Evolutionary conservation across 208 protist genomes (phyloP), one percentile per base, ranked within the genome.

Genomic region (Wallacemonas rigidus): DNA sequence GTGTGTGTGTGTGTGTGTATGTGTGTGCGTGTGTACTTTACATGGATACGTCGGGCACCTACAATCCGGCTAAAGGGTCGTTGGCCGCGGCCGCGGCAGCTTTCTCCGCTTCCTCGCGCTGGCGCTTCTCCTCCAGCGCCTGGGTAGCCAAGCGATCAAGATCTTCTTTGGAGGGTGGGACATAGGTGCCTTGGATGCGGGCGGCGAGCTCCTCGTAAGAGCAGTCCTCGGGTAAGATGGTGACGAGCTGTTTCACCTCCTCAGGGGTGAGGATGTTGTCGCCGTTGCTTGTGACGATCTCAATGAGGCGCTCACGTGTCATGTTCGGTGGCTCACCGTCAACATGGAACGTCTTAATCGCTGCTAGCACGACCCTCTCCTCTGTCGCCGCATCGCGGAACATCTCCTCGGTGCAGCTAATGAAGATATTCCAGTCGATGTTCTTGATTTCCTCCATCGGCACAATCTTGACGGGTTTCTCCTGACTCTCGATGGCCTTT

Each of bases 341-440:
- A 41, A 53, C 58, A 17, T 87, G 55, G 12, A 93, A 82, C 15
- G 92, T 81, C 56, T 84, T 84, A 48, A 97, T 75, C 26, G 92
- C 89, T 15, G 65, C 74, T 35, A 77, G 61, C 53, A 97, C 83
- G 14, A 79, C 79, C 55, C 73, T 79, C 78, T 97, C 77, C 80
- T 97, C 89, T 4, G 70, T 71, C 53, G 75, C 76, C n/a, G 80
- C 58, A 41, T 97, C 88, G 44, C 90, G 83, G 50, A 91, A 97
- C 58, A 97, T 83, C 67, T 86, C 81, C 67, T 97, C 89, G 0
- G 83, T 78, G 80, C 90, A 97, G 36, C 85, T 85, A 51, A 97
- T 95, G 70, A 97, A 97, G 56, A 97, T 97, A 74, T 97, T 95
- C 90, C 92, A 97, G 72, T 97, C 92, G 65, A 97, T 95, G 67